These are phyloP conservation scores for Solidago caesia DNA, from an alignment of 129 eudicot genomes.

Conservation along the genomic window DNA sequence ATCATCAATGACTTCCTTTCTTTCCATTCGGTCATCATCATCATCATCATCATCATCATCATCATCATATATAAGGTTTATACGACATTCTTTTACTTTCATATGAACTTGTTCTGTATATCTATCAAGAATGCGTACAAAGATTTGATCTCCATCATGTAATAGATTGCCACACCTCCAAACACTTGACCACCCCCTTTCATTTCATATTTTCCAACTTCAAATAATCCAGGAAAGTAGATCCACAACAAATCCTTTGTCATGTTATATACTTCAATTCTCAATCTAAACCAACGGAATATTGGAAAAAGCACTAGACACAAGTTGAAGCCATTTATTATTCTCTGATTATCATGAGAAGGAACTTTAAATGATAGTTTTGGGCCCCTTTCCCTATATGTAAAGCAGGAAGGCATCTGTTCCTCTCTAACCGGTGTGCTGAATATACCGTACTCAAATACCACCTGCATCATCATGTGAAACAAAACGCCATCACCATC, in stretches of 20 bases:
- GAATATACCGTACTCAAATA: slow-evolving; percentile 20
- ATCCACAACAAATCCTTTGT: slow-evolving; percentile 12
- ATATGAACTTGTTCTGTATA: background rate
- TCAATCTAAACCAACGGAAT: background rate
- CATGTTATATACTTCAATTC: slow-evolving; percentile 3
- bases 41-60: background rate
- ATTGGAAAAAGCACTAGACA: background rate
- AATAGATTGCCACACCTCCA: slow-evolving; percentile 19
- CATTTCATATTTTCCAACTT: background rate
- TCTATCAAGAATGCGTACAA: background rate
- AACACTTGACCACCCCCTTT: slow-evolving; percentile 7
- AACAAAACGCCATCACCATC: background rate
- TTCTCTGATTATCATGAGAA: background rate
- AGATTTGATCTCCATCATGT: slow-evolving; percentile 13
- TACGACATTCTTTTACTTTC: slow-evolving; percentile 13
- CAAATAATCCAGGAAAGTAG: background rate
- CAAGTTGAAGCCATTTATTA: slow-evolving; percentile 10
- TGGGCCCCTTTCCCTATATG: slow-evolving; percentile 8
- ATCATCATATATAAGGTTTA: slow-evolving; percentile 5
- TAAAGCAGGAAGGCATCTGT: background rate
- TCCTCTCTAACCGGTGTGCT: background rate
- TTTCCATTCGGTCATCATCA: background rate
- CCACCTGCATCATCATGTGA: background rate
- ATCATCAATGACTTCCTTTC: background rate
- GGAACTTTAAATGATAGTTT: slow-evolving; percentile 17